Evolutionary conservation across 2,329 filamentous ascomycete species (phyloP).

Genomic region (Didymella pomorum): DNA sequence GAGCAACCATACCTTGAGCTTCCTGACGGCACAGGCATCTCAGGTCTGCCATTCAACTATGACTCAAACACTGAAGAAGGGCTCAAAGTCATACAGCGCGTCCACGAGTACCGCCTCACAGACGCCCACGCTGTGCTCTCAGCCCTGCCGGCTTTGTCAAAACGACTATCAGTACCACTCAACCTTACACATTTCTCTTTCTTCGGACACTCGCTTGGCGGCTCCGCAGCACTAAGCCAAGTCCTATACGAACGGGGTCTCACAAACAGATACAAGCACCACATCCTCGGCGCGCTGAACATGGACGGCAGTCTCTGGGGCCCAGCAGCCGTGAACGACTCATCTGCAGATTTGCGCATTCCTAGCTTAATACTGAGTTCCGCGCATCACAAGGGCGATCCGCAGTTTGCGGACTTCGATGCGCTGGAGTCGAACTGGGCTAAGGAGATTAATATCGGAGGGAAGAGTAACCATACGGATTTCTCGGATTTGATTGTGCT

Average conservation of each 20-base stretch:
- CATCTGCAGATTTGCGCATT: neutral
- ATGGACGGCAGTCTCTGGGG: conserved; percentile 5
- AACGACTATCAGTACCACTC: conserved; percentile 8
- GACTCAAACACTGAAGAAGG: neutral
- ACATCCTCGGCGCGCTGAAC: conserved; percentile 1
- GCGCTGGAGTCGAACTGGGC: conserved; percentile 17
- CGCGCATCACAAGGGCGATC: conserved; percentile 12
- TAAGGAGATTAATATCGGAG: conserved; percentile 17
- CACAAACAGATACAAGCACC: neutral
- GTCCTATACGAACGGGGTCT: conserved; percentile 17
- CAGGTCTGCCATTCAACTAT: conserved; percentile 13
- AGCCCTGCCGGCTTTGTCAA: conserved; percentile 1
- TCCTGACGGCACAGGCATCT: conserved; percentile 21
- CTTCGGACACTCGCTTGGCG: conserved; percentile 30
- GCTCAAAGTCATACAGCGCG: neutral
- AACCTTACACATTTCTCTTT: conserved; percentile 26
- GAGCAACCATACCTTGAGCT: conserved; percentile 29
- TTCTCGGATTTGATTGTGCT: conserved; percentile 26
- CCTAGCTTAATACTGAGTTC: conserved; percentile 4
- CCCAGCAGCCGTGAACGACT: neutral
- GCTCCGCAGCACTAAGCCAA: conserved; percentile 21
- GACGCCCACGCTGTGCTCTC: conserved; percentile 24
- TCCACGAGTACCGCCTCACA: conserved; percentile 13
- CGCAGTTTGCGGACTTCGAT: conserved; percentile 21
- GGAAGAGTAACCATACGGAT: conserved; percentile 22